phyloP scores from a whole-genome alignment of 2,329 filamentous ascomycete genomes.

The Phaeomoniella chlamydospora region DNA sequence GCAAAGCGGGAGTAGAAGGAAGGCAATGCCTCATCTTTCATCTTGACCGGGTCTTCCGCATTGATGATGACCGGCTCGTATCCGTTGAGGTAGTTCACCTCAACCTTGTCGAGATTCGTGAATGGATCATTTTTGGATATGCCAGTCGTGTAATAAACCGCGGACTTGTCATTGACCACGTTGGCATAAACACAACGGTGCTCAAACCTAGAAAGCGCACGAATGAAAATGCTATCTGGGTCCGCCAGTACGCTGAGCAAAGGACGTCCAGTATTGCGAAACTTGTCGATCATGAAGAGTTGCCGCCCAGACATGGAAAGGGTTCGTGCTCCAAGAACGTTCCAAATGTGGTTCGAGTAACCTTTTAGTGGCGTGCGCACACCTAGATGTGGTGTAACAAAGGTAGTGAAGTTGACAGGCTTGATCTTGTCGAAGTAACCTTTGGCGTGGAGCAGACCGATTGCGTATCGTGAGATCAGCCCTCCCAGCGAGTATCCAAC shows the following conservation, averaged over 20 bases:
- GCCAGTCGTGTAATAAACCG: constrained; percentile 68
- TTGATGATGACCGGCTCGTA: constrained; percentile 68
- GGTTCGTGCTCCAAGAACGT: constrained; percentile 67
- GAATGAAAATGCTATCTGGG: constrained; percentile 71
- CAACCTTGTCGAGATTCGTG: constrained; percentile 48
- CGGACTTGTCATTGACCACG: constrained; percentile 70
- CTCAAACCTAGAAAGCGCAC: constrained; percentile 61
- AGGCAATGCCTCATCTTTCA: constrained; percentile 18
- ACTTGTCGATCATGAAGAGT: constrained; percentile 74
- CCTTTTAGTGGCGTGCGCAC: constrained; percentile 56
- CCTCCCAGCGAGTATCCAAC: constrained; percentile 85
- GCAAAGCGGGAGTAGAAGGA: constrained; percentile 20
- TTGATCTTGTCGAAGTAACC: constrained; percentile 66
- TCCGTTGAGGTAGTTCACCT: constrained; percentile 58
- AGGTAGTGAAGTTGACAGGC: constrained; percentile 88
- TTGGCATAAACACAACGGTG: constrained; percentile 72
- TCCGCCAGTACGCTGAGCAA: constrained; percentile 72
- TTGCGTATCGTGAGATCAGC: constrained; percentile 69
- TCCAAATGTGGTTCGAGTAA: constrained; percentile 56
- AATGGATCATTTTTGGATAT: constrained; percentile 71
- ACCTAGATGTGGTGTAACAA: constrained; percentile 74
- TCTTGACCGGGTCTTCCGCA: constrained; percentile 43
- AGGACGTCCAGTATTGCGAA: constrained; percentile 68
- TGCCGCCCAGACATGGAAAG: constrained; percentile 75
- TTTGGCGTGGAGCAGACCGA: constrained; percentile 69